Evolutionary conservation across 208 protist species (phyloP), one percentile per base, ranked within the genome.

Genomic region (Sergeia podlipaevii): DNA sequence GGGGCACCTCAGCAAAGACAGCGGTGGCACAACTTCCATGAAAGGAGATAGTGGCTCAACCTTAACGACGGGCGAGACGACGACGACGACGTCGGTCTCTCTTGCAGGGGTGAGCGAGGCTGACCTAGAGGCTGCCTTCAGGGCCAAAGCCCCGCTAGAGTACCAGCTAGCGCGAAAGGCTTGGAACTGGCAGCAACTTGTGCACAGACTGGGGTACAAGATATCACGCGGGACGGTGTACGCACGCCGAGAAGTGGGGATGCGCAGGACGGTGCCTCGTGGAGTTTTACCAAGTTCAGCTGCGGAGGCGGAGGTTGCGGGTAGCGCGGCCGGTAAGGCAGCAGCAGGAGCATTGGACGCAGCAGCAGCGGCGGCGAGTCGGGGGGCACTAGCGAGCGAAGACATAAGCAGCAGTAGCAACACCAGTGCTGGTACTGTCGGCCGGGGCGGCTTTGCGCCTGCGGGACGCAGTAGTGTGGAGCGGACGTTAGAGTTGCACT

Each of bases 181-280:
- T 39, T 94, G 87, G 83, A 89, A 87, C 53, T 74, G 65, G 63
- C 80, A 94, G 36, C 87, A 94, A 63, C 61, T 94, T 11, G 54
- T 94, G 4, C 80, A 91, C 60, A 80, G 87, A 7, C 57, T 94
- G 0, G 87, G 87, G 0, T 69, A 79, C 33, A 89, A 87, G 51
- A 32, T 89, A 20, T 69, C 74, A 28, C 74, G 70, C 50, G 74
- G 60, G 6, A 20, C 60, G 17, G 77, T 86, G 18, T 36, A 80
- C 23, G 75, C 74, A 2, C 64, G 85, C 17, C 71, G 85, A 1
- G 72, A 86, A 43, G 45, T 88, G 3, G 84, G 84, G 15, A 51
- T 73, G 10, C 63, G 64, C 29, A 66, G 73, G 21, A 18, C 54
- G 33, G 6, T 13, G 21, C 21, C 11, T 27, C 21, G 26, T 32